Conservation (phyloP, 2,329 filamentous ascomycete genomes). For the Cadophora sp. region DNA sequence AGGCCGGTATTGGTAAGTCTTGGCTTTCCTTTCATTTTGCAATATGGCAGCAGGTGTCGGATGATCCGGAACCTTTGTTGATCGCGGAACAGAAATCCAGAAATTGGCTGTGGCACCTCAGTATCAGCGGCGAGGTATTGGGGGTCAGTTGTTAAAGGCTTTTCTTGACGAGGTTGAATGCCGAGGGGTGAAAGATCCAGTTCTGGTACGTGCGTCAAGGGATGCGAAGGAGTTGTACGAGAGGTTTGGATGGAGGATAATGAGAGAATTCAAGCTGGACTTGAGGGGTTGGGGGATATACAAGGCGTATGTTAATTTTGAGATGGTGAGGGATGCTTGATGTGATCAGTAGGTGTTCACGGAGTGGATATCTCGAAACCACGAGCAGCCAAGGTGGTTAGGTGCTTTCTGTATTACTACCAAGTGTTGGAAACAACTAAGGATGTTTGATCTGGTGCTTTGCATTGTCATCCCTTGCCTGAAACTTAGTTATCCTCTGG, state of each 20-base stretch:
- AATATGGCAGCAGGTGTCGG: neutral
- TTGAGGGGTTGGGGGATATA: constrained; percentile 17
- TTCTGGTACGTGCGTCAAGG: constrained; percentile 3
- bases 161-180: constrained; percentile 9
- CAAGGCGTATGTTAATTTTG: constrained; percentile 15
- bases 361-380: too few relatives aligned
- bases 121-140: constrained; percentile 19
- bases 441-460: too few relatives aligned
- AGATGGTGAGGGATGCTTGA: constrained; percentile 17
- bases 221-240: constrained; percentile 22
- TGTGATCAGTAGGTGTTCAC: neutral
- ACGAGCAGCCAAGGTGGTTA: too few relatives aligned
- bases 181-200: neutral
- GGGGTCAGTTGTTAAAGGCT: neutral
- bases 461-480: too few relatives aligned
- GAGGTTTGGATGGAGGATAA: constrained; percentile 19
- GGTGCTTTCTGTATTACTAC: too few relatives aligned
- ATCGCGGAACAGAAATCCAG: constrained; percentile 5
- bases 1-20: constrained; percentile 1
- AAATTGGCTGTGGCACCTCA: constrained; percentile 8
- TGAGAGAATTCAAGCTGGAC: constrained; percentile 13
- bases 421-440: too few relatives aligned
- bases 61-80: neutral
- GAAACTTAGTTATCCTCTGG: too few relatives aligned
- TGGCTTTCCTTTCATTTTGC: neutral